Evolutionary conservation across 305 asterid species (phyloP).

Genomic region (Fraxinus sp.): DNA sequence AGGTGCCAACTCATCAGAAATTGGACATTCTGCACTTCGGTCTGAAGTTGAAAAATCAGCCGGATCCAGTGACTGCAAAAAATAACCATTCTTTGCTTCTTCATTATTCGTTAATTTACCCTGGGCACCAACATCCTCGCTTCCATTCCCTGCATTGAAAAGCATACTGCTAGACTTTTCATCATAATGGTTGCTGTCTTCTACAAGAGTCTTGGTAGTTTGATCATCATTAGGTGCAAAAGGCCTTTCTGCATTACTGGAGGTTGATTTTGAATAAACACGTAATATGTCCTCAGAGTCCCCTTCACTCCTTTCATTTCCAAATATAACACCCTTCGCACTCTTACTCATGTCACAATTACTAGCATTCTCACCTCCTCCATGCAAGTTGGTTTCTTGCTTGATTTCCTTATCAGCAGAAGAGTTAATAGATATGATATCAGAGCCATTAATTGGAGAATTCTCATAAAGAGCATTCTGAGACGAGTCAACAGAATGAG

Average conservation of each 20-base stretch:
- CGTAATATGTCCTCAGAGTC: slow-evolving; percentile 28
- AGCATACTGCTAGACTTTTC: slow-evolving; percentile 21
- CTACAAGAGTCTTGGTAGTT: slow-evolving; percentile 23
- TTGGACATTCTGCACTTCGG: slow-evolving; percentile 10
- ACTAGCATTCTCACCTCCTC: slow-evolving; percentile 25
- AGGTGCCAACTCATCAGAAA: slow-evolving; percentile 9
- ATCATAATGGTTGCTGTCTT: slow-evolving; percentile 26
- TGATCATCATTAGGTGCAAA: slow-evolving; percentile 26
- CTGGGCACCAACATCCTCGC: slow-evolving; percentile 27
- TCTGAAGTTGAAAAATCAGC: slow-evolving; percentile 27
- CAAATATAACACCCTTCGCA: slow-evolving; percentile 19
- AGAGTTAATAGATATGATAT: slow-evolving; percentile 19
- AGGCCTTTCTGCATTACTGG: slow-evolving; percentile 8
- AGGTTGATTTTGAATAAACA: slow-evolving; percentile 24
- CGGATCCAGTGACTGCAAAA: slow-evolving; percentile 13
- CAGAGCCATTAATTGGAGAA: slow-evolving; percentile 5
- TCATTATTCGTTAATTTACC: slow-evolving; percentile 3
- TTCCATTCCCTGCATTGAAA: slow-evolving; percentile 30
- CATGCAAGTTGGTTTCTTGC: slow-evolving; percentile 15
- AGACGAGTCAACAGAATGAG: not conserved
- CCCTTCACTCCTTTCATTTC: slow-evolving; percentile 21
- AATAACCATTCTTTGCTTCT: slow-evolving; percentile 23
- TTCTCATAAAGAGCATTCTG: slow-evolving; percentile 16
- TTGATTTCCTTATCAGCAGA: slow-evolving; percentile 24
- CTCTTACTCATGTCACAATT: slow-evolving; percentile 21